Evolutionary conservation across 2,329 filamentous ascomycete species (phyloP).

Genomic region (Thermochaetoides dissita): DNA sequence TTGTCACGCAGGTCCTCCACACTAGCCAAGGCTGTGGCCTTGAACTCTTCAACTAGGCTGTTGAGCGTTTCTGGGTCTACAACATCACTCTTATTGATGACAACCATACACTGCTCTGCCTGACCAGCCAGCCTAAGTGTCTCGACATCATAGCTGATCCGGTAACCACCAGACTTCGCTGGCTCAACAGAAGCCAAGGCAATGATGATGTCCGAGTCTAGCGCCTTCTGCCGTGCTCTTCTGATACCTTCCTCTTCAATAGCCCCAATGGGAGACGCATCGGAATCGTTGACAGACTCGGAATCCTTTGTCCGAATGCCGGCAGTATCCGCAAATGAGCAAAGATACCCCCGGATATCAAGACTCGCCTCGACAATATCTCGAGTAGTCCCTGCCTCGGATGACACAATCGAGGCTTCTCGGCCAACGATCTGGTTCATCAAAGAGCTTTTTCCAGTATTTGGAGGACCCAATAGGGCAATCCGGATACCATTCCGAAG

Average conservation of each 20-base stretch:
- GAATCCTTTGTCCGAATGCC: conserved; percentile 50
- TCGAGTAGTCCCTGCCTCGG: conserved; percentile 82
- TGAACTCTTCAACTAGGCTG: conserved; percentile 28
- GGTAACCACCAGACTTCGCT: conserved; percentile 19
- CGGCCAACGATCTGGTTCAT: conserved; percentile 81
- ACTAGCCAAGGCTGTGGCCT: conserved; percentile 13
- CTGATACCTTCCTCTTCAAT: conserved; percentile 86
- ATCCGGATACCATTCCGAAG: conserved; percentile 74
- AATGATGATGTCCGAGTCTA: conserved; percentile 73
- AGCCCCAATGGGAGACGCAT: conserved; percentile 39
- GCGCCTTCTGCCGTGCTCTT: conserved; percentile 65
- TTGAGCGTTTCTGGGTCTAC: conserved; percentile 24
- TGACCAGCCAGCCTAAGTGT: conserved; percentile 38
- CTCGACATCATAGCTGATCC: conserved; percentile 40
- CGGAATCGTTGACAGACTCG: conserved; percentile 3
- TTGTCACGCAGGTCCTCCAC: conserved; percentile 26
- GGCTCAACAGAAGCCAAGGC: conserved; percentile 63
- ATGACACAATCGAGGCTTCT: conserved; percentile 88
- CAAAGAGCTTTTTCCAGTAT: conserved; percentile 87
- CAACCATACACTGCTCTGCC: conserved; percentile 36
- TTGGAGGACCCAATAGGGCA: conserved; percentile 78
- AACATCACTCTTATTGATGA: conserved; percentile 50
- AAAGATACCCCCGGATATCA: conserved; percentile 79
- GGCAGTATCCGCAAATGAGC: conserved; percentile 90
- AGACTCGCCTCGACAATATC: conserved; percentile 88